Evolutionary conservation across 2,329 filamentous ascomycete species (phyloP).

Genomic region (Eurotiales sp.): DNA sequence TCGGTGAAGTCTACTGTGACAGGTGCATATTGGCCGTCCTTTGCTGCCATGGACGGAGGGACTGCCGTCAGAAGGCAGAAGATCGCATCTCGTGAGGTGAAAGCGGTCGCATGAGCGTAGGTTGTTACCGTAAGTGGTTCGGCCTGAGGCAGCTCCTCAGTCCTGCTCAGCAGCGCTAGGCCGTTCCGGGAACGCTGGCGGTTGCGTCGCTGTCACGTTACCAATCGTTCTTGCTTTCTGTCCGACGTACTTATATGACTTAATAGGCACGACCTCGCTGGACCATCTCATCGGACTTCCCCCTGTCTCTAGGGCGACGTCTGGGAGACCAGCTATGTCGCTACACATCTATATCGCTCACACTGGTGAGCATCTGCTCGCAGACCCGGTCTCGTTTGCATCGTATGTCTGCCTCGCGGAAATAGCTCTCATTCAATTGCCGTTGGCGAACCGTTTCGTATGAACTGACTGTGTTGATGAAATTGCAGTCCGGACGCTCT

Average conservation of each 20-base stretch:
- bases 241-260: constrained; percentile 1
- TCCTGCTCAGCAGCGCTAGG: constrained; percentile 4
- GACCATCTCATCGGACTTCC: constrained; percentile 14
- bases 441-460: background rate
- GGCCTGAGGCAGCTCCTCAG: background rate
- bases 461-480: constrained; percentile 18
- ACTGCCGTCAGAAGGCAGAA: constrained; percentile 10
- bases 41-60: constrained; percentile 32
- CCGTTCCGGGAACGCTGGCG: constrained; percentile 7
- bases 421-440: background rate
- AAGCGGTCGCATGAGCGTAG: background rate
- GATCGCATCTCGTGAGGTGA: constrained; percentile 15
- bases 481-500: constrained; percentile 71
- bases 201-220: constrained; percentile 17
- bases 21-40: constrained; percentile 27
- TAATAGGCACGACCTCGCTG: constrained; percentile 8
- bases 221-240: background rate
- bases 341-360: constrained; percentile 89
- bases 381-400: constrained; percentile 70
- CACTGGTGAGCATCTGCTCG: constrained; percentile 78
- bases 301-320: constrained; percentile 23
- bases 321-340: constrained; percentile 63
- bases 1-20: constrained; percentile 18
- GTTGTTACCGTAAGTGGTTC: background rate
- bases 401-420: constrained; percentile 53